These are phyloP conservation scores for Flaveria robusta DNA, from an alignment of 129 eudicot species.

Conservation along the genomic window DNA sequence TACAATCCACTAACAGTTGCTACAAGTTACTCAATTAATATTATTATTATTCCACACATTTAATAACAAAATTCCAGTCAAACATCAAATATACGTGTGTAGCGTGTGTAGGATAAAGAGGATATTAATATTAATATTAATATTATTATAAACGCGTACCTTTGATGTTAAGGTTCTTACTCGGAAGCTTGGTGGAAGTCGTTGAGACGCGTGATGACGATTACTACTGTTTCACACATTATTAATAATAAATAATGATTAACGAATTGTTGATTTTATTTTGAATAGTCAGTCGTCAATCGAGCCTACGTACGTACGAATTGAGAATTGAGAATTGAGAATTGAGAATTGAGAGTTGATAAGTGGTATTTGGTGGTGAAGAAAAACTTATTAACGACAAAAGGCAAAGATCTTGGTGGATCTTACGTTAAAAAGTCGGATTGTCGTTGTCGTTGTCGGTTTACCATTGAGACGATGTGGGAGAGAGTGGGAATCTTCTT, in stretches of 20 bases:
- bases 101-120: not conserved
- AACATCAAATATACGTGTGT: slow-evolving; percentile 15
- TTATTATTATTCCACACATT: not conserved
- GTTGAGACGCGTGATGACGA: slow-evolving; percentile 33
- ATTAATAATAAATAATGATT: not conserved
- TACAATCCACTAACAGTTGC: no score
- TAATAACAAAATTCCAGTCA: slow-evolving; percentile 3
- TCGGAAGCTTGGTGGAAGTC: slow-evolving; percentile 38
- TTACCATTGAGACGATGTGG: not conserved
- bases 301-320: not conserved
- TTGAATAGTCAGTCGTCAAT: slow-evolving; percentile 18
- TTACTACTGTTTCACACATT: not conserved
- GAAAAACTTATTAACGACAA: slow-evolving; percentile 18
- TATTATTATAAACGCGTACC: no score
- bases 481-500: slow-evolving; percentile 17
- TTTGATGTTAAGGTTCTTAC: not conserved
- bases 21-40: no score
- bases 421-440: slow-evolving; percentile 14
- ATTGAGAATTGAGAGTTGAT: not conserved
- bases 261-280: not conserved
- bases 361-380: not conserved
- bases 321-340: not conserved
- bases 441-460: slow-evolving; percentile 32
- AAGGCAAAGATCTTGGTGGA: slow-evolving; percentile 21
- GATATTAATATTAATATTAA: no score